phyloP scores from a whole-genome alignment of 257 asterid species.

The Petunia axillaris region DNA sequence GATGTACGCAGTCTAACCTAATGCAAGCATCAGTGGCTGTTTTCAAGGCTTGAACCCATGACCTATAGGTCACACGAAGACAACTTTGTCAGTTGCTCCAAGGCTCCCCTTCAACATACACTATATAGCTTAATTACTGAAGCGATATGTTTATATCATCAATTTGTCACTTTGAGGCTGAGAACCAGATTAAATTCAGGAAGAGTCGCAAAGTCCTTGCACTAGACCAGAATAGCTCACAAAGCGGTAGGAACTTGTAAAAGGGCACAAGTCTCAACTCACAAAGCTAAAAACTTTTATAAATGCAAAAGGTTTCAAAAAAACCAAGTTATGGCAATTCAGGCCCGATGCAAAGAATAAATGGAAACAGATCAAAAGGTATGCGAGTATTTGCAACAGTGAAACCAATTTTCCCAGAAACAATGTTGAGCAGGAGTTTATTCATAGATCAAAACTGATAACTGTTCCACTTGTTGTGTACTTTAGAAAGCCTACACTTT shows the following conservation, averaged over 20 bases:
- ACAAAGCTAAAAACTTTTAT: neutral
- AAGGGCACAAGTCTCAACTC: neutral
- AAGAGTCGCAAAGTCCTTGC: neutral
- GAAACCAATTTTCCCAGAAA: conserved; percentile 6
- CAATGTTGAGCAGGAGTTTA: conserved; percentile 20
- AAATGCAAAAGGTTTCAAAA: neutral
- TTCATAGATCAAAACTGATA: conserved; percentile 8
- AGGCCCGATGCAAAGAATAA: neutral
- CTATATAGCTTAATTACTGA: neutral
- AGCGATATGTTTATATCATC: neutral
- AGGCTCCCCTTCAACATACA: neutral
- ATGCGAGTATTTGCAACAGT: conserved; percentile 2
- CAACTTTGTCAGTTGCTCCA: too few species aligned
- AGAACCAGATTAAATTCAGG: neutral
- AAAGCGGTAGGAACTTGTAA: neutral
- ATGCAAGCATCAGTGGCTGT: too few species aligned
- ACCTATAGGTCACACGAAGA: too few species aligned
- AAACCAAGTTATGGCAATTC: conserved; percentile 18
- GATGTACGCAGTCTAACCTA: too few species aligned
- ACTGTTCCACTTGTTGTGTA: conserved; percentile 28
- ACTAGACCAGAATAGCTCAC: conserved; percentile 1
- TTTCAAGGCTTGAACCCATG: too few species aligned
- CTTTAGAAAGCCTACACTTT: conserved; percentile 33
- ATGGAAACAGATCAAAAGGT: conserved; percentile 17
- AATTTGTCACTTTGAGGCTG: neutral